Evolutionary conservation across 768 basidiomycete species (phyloP).

Genomic region (Gautieria morchelliformis): DNA sequence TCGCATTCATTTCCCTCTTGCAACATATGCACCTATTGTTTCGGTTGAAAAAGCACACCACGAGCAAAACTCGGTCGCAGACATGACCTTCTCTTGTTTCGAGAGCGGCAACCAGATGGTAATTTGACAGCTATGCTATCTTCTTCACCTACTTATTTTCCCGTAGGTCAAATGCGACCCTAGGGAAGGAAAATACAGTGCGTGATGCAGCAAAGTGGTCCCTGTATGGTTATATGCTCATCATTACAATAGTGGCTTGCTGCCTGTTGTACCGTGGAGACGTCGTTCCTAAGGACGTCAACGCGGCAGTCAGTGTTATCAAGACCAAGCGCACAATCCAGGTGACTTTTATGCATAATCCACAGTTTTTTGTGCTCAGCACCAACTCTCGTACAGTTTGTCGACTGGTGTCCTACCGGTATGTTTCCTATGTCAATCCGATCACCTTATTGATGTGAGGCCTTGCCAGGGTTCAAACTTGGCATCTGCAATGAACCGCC

Average conservation of each 20-base stretch:
- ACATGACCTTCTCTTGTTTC: conserved; percentile 98
- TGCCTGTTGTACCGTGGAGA: conserved; percentile 68
- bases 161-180: conserved; percentile 76
- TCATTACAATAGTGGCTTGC: conserved; percentile 41
- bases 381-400: conserved; percentile 28
- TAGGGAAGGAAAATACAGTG: conserved; percentile 96
- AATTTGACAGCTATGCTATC: conserved; percentile 13
- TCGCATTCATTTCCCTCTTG: conserved; percentile 96
- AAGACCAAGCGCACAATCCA: conserved; percentile 74
- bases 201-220: conserved; percentile 20
- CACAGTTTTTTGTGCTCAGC: not conserved
- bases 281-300: conserved; percentile 71
- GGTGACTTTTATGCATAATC: not conserved
- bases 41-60: conserved; percentile 94
- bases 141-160: not conserved
- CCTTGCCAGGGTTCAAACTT: conserved; percentile 27
- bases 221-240: not conserved
- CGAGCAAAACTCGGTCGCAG: conserved; percentile 94
- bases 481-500: conserved; percentile 77
- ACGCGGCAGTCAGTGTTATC: conserved; percentile 62
- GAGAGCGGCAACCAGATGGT: conserved; percentile 97
- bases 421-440: conserved; percentile 14
- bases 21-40: conserved; percentile 90
- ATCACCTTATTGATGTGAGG: not conserved
- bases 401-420: conserved; percentile 73